phyloP scores from a whole-genome alignment of 2,329 filamentous ascomycete species.

The Stemphylium beticola region DNA sequence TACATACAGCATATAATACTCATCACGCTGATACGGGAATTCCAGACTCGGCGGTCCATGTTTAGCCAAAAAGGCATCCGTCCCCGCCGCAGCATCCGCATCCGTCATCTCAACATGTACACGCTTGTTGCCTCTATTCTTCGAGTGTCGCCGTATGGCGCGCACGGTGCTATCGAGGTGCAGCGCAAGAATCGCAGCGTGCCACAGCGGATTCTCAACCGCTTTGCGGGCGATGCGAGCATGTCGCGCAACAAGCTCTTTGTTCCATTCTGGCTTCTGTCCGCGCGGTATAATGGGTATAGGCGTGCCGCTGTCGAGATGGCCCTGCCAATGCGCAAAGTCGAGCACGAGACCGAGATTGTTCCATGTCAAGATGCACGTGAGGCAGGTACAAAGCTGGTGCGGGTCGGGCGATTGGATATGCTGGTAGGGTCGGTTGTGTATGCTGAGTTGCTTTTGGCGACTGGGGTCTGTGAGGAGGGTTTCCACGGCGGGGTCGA shows the following conservation, averaged over 20 bases:
- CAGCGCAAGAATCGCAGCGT: constrained; percentile 57
- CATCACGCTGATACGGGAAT: constrained; percentile 62
- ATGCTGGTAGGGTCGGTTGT: constrained; percentile 61
- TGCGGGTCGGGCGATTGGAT: constrained; percentile 55
- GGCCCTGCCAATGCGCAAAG: constrained; percentile 62
- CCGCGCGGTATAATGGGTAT: constrained; percentile 61
- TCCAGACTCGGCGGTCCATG: constrained; percentile 60
- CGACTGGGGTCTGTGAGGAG: constrained; percentile 52
- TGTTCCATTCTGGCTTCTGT: constrained; percentile 58
- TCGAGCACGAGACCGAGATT: constrained; percentile 62
- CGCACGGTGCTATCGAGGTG: constrained; percentile 57
- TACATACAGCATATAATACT: constrained; percentile 61
- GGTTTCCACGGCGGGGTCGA: constrained; percentile 47
- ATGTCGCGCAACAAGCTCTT: constrained; percentile 52
- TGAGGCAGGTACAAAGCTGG: constrained; percentile 63
- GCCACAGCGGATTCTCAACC: constrained; percentile 56
- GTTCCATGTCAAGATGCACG: constrained; percentile 64
- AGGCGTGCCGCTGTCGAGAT: constrained; percentile 59
- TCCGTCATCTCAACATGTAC: constrained; percentile 55
- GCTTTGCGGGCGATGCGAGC: constrained; percentile 56
- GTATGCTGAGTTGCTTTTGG: constrained; percentile 54
- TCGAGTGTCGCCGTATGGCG: constrained; percentile 55
- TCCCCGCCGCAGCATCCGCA: constrained; percentile 54
- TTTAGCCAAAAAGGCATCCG: constrained; percentile 59
- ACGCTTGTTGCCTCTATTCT: constrained; percentile 58